Evolutionary conservation across 345 rosid genomes (phyloP), one percentile per base, ranked within the genome.

Genomic region (Ceriops tagal): DNA sequence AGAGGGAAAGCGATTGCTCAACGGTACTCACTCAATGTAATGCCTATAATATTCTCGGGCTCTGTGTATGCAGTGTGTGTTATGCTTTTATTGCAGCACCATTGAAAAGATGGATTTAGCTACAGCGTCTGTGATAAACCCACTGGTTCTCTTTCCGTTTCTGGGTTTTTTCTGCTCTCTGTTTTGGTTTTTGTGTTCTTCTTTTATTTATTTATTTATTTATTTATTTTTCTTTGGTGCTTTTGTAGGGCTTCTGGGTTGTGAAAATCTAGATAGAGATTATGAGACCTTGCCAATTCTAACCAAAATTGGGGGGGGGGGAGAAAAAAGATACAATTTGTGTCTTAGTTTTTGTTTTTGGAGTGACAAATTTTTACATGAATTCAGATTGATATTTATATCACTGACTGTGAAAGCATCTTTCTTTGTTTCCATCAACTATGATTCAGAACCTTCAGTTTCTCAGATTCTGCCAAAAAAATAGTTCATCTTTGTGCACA

Each of bases 1-100:
- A 24, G 26, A 24, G 26, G 52, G 78, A 78, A 39, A 64, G 61
- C 69, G 73, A 72, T 68, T 74, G 61, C 66, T 58, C 76, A 26
- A 43, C n/a, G 39, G 22, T 60, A 58, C 70, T 59, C 43, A 43
- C 64, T 64, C 37, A 27, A 64, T 34, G 26, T 27, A 30, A 28
- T 31, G 62, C 28, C 58, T 52, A 30, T 20, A 30, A 39, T 32
- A 55, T 52, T 53, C 80, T 82, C 22, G 77, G 78, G 49, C n/a
- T 71, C 39, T 39, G 78, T 71, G 81, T 65, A 15, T 31, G 43
- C 60, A n/a, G 47, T 28, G 21, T 72, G 22, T 75, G 30, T n/a
- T 71, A 53, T 55, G 57, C 6, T 28, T 61, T 30, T 47, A 27
- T 19, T 53, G 67, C 66, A 58, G 21, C 57, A 37, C 2, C 46